Evolutionary conservation across 257 asterid species (phyloP).

Genomic region (Solanum peruvianum): DNA sequence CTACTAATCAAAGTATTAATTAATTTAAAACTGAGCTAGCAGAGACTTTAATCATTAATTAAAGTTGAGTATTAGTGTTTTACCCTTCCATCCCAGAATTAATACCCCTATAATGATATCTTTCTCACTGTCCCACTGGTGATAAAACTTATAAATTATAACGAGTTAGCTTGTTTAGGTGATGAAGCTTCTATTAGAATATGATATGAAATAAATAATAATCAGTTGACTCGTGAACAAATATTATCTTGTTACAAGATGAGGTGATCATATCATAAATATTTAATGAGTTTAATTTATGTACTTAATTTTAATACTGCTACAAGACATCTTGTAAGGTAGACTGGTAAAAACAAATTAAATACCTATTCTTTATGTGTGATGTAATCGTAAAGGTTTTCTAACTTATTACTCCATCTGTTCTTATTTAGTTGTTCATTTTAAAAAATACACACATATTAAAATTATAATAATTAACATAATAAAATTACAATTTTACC

Average conservation of each 20-base stretch:
- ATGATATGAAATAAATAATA: neutral
- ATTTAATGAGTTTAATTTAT: neutral
- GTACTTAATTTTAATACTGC: neutral
- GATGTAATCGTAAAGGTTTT: too few species aligned
- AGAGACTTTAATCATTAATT: neutral
- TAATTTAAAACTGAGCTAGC: neutral
- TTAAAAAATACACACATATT: too few species aligned
- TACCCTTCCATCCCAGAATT: neutral
- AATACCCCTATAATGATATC: neutral
- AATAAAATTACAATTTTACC: too few species aligned
- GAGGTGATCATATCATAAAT: neutral
- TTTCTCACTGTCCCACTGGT: neutral
- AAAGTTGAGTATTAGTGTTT: neutral
- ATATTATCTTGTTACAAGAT: neutral
- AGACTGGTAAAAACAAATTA: neutral
- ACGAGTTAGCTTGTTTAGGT: neutral
- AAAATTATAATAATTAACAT: too few species aligned
- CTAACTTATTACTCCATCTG: too few species aligned
- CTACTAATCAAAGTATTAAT: neutral
- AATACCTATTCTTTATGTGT: too few species aligned
- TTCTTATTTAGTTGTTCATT: rapidly evolving
- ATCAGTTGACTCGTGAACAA: neutral
- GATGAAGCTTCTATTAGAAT: neutral
- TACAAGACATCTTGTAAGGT: neutral
- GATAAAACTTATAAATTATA: neutral